Conservation (phyloP, 2,329 filamentous ascomycete species). For the Aspergillus candidus region DNA sequence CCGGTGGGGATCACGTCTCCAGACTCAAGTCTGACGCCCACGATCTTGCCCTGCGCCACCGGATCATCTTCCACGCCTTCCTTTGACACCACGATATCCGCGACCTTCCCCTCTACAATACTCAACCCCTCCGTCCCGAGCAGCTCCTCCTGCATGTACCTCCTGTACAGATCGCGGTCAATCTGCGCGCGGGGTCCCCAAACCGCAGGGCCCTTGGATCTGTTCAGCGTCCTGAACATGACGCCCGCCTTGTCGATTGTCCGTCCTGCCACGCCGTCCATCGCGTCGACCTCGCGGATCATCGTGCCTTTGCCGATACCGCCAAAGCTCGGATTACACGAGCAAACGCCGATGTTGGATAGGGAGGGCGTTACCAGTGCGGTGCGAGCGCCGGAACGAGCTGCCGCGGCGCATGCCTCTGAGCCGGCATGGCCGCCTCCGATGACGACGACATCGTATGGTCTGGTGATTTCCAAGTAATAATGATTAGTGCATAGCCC, state of each 20-base stretch:
- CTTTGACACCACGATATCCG: slow-evolving; percentile 75
- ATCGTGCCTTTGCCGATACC: slow-evolving; percentile 99
- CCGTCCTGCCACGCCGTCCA: slow-evolving; percentile 81
- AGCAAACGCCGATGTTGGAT: slow-evolving; percentile 88
- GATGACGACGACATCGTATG: slow-evolving; percentile 89
- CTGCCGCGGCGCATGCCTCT: slow-evolving; percentile 87
- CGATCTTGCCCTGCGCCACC: slow-evolving; percentile 63
- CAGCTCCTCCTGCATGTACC: slow-evolving; percentile 85
- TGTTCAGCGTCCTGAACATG: slow-evolving; percentile 88
- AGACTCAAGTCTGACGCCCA: slow-evolving; percentile 78
- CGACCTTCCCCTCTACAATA: slow-evolving; percentile 79
- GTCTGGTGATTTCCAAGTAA: slow-evolving; percentile 38
- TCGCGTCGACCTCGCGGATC: slow-evolving; percentile 86
- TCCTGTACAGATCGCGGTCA: slow-evolving; percentile 81
- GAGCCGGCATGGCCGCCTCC: slow-evolving; percentile 93
- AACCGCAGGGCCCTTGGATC: slow-evolving; percentile 85
- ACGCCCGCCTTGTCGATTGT: slow-evolving; percentile 90
- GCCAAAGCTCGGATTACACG: slow-evolving; percentile 93
- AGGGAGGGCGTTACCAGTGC: slow-evolving; percentile 82
- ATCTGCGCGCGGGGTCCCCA: slow-evolving; percentile 98
- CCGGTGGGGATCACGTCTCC: slow-evolving; percentile 75
- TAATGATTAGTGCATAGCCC: slow-evolving; percentile 4
- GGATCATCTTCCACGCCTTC: slow-evolving; percentile 43
- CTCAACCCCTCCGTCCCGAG: slow-evolving; percentile 69
- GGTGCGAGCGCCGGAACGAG: slow-evolving; percentile 79